These are phyloP conservation scores for Polyporus arcularius DNA, from an alignment of 768 basidiomycete species.

Conservation along the genomic window DNA sequence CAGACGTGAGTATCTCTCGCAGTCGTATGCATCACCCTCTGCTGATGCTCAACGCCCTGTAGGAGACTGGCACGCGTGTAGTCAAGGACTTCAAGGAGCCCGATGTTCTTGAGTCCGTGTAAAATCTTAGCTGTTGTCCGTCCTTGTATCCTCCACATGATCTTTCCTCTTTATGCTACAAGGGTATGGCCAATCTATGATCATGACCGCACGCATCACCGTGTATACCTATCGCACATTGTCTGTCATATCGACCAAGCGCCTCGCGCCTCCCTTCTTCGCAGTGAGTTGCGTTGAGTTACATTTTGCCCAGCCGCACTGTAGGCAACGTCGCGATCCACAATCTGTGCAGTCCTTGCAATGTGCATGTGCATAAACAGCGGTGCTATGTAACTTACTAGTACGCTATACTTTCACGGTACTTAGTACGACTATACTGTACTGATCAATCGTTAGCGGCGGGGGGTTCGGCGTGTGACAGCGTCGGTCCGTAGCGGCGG, in stretches of 20 bases:
- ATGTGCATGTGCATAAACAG: no score
- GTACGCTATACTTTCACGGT: no score
- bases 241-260: not conserved
- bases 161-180: constrained; percentile 36
- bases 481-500: no score
- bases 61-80: constrained; percentile 95
- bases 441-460: no score
- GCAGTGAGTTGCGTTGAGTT: no score
- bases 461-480: no score
- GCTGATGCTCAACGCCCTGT: constrained; percentile 21
- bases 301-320: no score
- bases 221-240: constrained; percentile 2
- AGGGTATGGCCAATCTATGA: constrained; percentile 43
- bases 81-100: constrained; percentile 99
- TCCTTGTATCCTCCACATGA: constrained; percentile 41
- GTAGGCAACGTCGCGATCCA: no score
- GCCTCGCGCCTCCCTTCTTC: no score
- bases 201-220: constrained; percentile 24
- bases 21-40: not conserved
- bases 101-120: constrained; percentile 89
- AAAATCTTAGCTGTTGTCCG: constrained; percentile 43
- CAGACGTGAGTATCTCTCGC: constrained; percentile 65
- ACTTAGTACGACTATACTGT: no score
- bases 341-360: no score
- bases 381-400: no score